Conservation (phyloP, 2,329 filamentous ascomycete genomes). For the Mollisia scopiformis region DNA sequence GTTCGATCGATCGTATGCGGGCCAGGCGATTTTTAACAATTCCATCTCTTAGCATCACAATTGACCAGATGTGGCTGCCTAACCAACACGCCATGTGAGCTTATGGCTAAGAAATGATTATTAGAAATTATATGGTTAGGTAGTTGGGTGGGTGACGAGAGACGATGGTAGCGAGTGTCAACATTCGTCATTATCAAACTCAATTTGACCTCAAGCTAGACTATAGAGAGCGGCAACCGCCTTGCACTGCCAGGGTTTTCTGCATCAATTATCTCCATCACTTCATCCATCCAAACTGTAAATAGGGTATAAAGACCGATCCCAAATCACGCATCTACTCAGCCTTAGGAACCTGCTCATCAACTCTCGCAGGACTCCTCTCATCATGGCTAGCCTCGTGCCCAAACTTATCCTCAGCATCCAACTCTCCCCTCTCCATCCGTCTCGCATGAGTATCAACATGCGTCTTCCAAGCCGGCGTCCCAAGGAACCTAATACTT, state of each 20-base stretch:
- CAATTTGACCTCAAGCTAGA: not conserved
- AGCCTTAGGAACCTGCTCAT: not conserved
- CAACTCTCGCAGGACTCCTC: not conserved
- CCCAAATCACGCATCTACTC: not conserved
- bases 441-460: conserved; percentile 27
- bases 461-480: conserved; percentile 34
- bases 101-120: too few relatives aligned
- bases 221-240: not conserved
- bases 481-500: conserved; percentile 32
- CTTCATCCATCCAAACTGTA: not conserved
- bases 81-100: too few relatives aligned
- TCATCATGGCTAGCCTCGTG: conserved; percentile 5
- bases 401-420: conserved; percentile 32
- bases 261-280: not conserved
- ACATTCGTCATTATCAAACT: not conserved
- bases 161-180: too few relatives aligned
- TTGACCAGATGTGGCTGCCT: too few relatives aligned
- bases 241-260: not conserved
- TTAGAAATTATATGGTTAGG: too few relatives aligned
- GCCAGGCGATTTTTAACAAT: too few relatives aligned
- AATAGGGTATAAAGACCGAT: not conserved
- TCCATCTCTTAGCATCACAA: too few relatives aligned
- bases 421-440: conserved; percentile 33
- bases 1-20: too few relatives aligned
- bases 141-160: too few relatives aligned